Evolutionary conservation across 345 rosid species (phyloP), one percentile per base, ranked within the genome.

Genomic region (Stellera chamaejasme): DNA sequence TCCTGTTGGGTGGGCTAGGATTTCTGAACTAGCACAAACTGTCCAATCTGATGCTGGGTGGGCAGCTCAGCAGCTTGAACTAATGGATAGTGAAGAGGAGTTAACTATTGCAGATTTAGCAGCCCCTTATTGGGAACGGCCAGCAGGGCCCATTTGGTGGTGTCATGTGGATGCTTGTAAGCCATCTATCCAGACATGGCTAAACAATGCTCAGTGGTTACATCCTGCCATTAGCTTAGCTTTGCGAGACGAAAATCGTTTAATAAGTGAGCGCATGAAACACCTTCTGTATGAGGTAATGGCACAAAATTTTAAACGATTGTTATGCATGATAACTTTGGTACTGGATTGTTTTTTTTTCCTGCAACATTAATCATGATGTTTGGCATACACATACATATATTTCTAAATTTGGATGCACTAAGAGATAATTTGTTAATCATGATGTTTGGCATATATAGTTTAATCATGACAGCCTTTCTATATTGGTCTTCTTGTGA

Each of bases 221-320:
- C 99, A 93, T 82, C 97, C 96, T 62, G 97, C 99, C 1, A 77
- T 89, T 66, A 81, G 96, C 68, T 66, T 93, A 55, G 94, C 99
- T 14, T 69, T 89, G 83, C 79, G 97, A 66, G 80, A 89, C 56
- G 99, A 93, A 73, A 73, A 88, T 64, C 78, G 74, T 48, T 86
- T 93, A 45, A 93, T 89, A 19, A 93, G 97, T 43, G 99, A 93
- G 66, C 77, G 84, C 70, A 93, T 93, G 97, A 89, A 83, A 58
- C 88, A 93, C 66, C 91, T 92, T 62, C 68, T 89, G 4, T 92
- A 92, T 56, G 96, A 92, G 94, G 96, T 88, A 76, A 48, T 42
- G 23, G 13, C 54, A 52, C 46, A 32, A 32, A 32, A 32, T 5
- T 32, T 32, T 32, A 0, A 32, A 32, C 9, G 9, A 32, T 32